Evolutionary conservation across 2,329 filamentous ascomycete genomes (phyloP), one percentile per base, ranked within the genome.

Genomic region (Colletotrichum zoysiae): DNA sequence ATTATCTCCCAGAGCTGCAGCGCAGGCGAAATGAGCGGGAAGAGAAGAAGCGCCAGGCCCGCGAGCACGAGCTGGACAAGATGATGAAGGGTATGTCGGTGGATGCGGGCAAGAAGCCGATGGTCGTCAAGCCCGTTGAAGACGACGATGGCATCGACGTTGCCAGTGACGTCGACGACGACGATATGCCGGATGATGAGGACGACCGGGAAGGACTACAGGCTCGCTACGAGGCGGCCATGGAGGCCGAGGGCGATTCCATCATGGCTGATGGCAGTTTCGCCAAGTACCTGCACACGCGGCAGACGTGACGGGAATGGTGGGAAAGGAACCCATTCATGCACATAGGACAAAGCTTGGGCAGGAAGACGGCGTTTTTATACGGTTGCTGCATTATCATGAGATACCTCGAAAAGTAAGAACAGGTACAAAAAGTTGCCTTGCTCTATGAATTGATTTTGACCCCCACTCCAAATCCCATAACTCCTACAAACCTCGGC

Each of bases 1-100:
- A 98, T 79, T 99, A 99, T 82, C 92, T 92, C 75, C 96, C 96
- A 0, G 96, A 98, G 82, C 87, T 98, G 68, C 94, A 98, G 82
- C 89, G 90, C 74, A 89, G 93, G 79, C 87, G 90, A 74, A 88
- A 89, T 72, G 91, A 95, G 80, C 89, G 95, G 33, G 93, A 97
- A 73, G 88, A 92, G 73, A 87, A 90, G 76, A 95, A 95, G 84
- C 87, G 89, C 73, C 88, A 88, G 70, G 84, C 89, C 38, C 87
- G 95, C 57, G 91, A 97, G 77, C 89, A 92, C 78, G 95, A 99
- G 80, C 84, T 99, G 38, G 93, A 93, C 73, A 95, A 94, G 84
- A 90, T 99, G 86, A 97, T 99, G 95, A 92, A 92, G 79, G 95
- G 96, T 76, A 97, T 99, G 93, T 85, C 85, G 2, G 85, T 88